phyloP scores from a whole-genome alignment of 805 yeast genomes.

The Suhomyces kilbournensis region DNA sequence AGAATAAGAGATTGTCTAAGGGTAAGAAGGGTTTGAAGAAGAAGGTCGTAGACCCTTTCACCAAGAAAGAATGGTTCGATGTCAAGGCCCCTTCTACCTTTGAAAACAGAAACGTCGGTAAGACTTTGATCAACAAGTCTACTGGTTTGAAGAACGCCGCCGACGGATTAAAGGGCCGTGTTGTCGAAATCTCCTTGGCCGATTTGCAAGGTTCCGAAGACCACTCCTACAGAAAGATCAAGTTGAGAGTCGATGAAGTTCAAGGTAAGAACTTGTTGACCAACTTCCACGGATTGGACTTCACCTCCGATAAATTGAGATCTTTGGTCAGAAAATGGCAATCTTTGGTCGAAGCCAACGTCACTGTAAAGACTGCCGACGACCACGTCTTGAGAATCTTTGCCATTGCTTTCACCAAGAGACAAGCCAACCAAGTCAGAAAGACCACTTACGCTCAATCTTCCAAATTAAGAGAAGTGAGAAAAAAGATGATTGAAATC shows the following conservation, averaged over 20 bases:
- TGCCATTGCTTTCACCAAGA: conserved; percentile 98
- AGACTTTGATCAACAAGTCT: conserved; percentile 96
- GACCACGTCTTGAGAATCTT: conserved; percentile 95
- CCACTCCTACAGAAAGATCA: conserved; percentile 95
- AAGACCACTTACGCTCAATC: conserved; percentile 98
- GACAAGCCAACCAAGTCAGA: conserved; percentile 94
- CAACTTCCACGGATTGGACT: conserved; percentile 99
- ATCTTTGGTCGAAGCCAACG: conserved; percentile 96
- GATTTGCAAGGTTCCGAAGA: conserved; percentile 99
- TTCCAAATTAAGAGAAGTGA: conserved; percentile 93
- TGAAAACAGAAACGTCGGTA: conserved; percentile 98
- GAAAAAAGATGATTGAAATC: conserved; percentile 95
- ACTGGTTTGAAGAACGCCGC: conserved; percentile 98
- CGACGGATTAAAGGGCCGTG: conserved; percentile 97
- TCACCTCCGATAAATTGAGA: conserved; percentile 96
- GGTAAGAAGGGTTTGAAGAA: conserved; percentile 98
- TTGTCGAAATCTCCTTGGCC: conserved; percentile 92
- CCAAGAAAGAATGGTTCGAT: conserved; percentile 98
- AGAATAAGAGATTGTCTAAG: conserved; percentile 83
- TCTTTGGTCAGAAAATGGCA: conserved; percentile 99
- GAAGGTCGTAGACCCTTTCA: conserved; percentile 99
- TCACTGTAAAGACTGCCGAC: conserved; percentile 96
- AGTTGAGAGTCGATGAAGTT: conserved; percentile 97
- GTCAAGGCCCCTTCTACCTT: conserved; percentile 98
- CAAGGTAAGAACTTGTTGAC: conserved; percentile 98